A percentile compares a stretch with the other conserved stretches of the same genome.
Conservation (phyloP, 352 stramenopile species). For the Pythium aphanidermatum region DNA sequence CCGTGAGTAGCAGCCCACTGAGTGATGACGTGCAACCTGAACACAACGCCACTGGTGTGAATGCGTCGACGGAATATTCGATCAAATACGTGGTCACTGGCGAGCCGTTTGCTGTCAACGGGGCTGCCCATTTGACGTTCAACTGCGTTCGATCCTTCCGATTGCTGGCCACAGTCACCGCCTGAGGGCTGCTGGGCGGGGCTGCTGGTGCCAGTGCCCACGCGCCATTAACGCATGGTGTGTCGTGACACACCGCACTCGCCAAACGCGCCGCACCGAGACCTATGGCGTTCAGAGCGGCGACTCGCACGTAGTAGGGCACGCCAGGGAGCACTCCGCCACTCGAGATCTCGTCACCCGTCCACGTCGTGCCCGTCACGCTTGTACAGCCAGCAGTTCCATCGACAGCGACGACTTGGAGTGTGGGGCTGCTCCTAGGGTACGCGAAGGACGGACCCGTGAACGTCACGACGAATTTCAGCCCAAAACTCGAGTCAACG, state of each 20-base stretch:
- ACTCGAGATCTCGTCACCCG: slow-evolving; percentile 68
- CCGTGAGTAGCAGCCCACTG: slow-evolving; percentile 24
- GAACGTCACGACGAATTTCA: slow-evolving; percentile 88
- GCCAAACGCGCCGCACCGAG: slow-evolving; percentile 45
- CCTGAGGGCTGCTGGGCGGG: slow-evolving; percentile 58
- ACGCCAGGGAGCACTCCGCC: slow-evolving; percentile 68
- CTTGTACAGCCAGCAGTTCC: slow-evolving; percentile 45
- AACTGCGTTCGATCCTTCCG: slow-evolving; percentile 65
- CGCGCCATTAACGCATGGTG: slow-evolving; percentile 37
- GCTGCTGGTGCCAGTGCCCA: slow-evolving; percentile 41
- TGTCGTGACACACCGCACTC: slow-evolving; percentile 41
- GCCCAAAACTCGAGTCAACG: slow-evolving; percentile 44
- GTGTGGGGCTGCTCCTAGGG: slow-evolving; percentile 14
- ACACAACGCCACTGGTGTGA: slow-evolving; percentile 35
- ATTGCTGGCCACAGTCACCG: slow-evolving; percentile 83
- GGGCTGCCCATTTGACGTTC: slow-evolving; percentile 81
- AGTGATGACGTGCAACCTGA: slow-evolving; percentile 41
- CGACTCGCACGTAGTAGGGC: slow-evolving; percentile 87
- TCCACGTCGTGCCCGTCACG: slow-evolving; percentile 57
- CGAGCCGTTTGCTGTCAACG: slow-evolving; percentile 57
- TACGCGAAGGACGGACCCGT: slow-evolving; percentile 58
- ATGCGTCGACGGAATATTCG: slow-evolving; percentile 75
- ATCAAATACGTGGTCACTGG: slow-evolving; percentile 68
- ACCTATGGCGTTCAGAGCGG: slow-evolving; percentile 85
- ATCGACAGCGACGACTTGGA: slow-evolving; percentile 45